phyloP scores from a whole-genome alignment of 2,329 filamentous ascomycete species.

The Talaromyces sp. region DNA sequence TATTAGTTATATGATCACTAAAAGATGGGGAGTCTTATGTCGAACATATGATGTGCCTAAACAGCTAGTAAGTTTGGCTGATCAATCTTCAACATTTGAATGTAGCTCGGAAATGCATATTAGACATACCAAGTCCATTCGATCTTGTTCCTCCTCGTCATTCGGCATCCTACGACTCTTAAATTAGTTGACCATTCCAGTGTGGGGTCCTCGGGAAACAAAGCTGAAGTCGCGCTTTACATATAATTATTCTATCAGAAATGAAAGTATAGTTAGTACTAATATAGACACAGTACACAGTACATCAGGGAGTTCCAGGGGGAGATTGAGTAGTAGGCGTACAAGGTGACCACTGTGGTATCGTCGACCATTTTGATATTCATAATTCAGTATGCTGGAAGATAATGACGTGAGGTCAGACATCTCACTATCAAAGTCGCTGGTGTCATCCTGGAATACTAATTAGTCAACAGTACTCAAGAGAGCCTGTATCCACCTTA shows the following conservation, averaged over 20 bases:
- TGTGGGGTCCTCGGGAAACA: too few relatives aligned
- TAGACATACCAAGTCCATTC: conserved; percentile 28
- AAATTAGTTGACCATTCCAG: too few relatives aligned
- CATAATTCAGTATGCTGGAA: conserved; percentile 35
- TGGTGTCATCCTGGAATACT: conserved; percentile 1
- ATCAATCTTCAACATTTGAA: too few relatives aligned
- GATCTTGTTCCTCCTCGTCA: conserved; percentile 36
- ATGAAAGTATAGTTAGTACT: conserved; percentile 5
- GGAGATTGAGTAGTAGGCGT: too few relatives aligned
- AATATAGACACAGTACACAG: too few relatives aligned
- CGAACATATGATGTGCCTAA: conserved; percentile 24
- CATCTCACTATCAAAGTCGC: conserved; percentile 3
- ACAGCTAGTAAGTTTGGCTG: conserved; percentile 6
- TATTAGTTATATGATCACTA: not conserved
- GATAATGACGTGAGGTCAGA: conserved; percentile 25
- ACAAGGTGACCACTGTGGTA: conserved; percentile 35
- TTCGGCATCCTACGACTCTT: conserved; percentile 37
- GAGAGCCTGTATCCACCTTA: too few relatives aligned
- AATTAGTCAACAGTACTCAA: too few relatives aligned
- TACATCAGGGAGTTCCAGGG: too few relatives aligned
- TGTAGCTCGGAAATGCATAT: not conserved
- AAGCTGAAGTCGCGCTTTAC: too few relatives aligned
- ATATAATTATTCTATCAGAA: not conserved
- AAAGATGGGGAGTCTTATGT: not conserved
- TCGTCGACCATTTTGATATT: conserved; percentile 43